Evolutionary conservation across 2,329 filamentous ascomycete species (phyloP).

Genomic region (Colletotrichum nymphaeae): DNA sequence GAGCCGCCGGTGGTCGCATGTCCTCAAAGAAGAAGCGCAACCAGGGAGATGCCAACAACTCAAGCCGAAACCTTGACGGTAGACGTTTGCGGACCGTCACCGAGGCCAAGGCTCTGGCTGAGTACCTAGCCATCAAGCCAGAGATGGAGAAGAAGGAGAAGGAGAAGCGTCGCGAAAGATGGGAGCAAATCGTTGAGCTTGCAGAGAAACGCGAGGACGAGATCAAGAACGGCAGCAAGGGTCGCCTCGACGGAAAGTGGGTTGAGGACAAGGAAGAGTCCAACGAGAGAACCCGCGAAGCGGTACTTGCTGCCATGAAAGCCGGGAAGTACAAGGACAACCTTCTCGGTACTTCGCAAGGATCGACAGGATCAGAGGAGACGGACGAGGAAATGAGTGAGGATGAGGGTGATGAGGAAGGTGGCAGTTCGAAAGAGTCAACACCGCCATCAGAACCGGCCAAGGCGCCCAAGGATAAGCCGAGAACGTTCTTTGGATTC

Average conservation of each 20-base stretch:
- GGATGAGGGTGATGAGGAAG: conserved; percentile 51
- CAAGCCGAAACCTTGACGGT: conserved; percentile 93
- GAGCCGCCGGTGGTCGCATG: conserved; percentile 97
- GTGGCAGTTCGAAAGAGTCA: conserved; percentile 59
- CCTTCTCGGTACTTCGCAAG: conserved; percentile 62
- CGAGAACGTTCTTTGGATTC: conserved; percentile 76
- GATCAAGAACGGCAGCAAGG: conserved; percentile 77
- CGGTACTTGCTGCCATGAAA: conserved; percentile 78
- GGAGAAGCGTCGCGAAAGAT: conserved; percentile 84
- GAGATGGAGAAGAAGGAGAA: conserved; percentile 97
- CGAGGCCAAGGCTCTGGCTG: conserved; percentile 93
- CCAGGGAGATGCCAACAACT: conserved; percentile 85
- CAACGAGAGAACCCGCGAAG: conserved; percentile 83
- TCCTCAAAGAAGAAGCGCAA: conserved; percentile 91
- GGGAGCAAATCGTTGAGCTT: conserved; percentile 88
- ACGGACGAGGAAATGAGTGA: conserved; percentile 47
- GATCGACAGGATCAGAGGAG: conserved; percentile 55
- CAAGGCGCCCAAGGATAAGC: conserved; percentile 51
- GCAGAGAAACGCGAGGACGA: conserved; percentile 88
- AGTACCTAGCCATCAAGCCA: conserved; percentile 94
- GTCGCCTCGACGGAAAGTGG: conserved; percentile 88
- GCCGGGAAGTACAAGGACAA: conserved; percentile 72
- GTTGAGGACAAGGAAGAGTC: conserved; percentile 95
- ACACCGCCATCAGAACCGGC: conserved; percentile 58
- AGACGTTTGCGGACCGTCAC: conserved; percentile 90